Conservation (phyloP, 495 filamentous ascomycete genomes). For the Geoglossum glabrum region DNA sequence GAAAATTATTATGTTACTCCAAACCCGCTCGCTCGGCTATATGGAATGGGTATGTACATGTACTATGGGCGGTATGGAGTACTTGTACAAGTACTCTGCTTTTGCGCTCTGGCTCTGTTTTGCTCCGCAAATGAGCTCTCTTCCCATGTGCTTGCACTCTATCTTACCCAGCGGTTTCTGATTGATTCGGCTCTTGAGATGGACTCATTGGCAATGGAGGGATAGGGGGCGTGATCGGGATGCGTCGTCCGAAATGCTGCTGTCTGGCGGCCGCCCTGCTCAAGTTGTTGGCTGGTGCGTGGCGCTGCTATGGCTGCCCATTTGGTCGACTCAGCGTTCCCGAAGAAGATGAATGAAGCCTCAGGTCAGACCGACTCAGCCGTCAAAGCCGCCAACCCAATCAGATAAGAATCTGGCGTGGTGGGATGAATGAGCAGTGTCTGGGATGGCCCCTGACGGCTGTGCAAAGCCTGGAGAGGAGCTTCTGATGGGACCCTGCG, state of each 20-base stretch:
- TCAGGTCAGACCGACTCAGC: not conserved
- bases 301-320: not conserved
- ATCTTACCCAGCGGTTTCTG: not conserved
- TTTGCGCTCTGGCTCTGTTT: not conserved
- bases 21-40: not conserved
- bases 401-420: not conserved
- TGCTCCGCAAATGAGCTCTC: not conserved
- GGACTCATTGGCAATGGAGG: not conserved
- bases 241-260: no score
- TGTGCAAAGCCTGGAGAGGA: not conserved
- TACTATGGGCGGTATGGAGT: not conserved
- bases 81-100: not conserved
- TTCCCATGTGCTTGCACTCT: no score
- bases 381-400: not conserved
- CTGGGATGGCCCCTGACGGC: not conserved
- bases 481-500: not conserved
- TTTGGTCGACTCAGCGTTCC: not conserved
- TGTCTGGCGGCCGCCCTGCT: no score
- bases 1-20: not conserved
- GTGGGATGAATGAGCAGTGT: not conserved
- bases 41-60: no score
- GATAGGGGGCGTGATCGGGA: no score
- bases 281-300: not conserved
- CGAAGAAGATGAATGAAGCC: not conserved
- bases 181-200: not conserved